Evolutionary conservation across 805 yeast genomes (phyloP), one percentile per base, ranked within the genome.

Genomic region (Cephaloascus fragrans): DNA sequence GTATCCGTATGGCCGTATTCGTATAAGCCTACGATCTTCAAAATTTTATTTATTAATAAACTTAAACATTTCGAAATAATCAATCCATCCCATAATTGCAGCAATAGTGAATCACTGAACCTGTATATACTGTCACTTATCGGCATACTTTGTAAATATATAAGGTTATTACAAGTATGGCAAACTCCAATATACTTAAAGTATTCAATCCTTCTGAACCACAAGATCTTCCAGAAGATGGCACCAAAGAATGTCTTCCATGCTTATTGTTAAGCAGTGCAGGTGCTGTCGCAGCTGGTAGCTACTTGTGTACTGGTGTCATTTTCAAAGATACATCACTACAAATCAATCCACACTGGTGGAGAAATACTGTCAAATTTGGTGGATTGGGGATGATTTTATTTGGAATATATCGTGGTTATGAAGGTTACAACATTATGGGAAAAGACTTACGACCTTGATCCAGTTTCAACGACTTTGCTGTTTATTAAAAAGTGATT

Each of bases 241-340:
- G 68, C 42, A 66, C 66, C 37, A 62, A 62, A 42, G 79, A 73
- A 45, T 84, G 95, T 50, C 46, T 80, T 2, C 77, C 83, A 2
- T 84, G 95, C 50, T 82, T 83, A 43, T 53, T 77, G 1, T 73
- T 81, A 64, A 81, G 83, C 35, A 68, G 86, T 1, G 50, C 70
- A 6, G 69, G 77, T 15, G 67, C 80, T 19, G 41, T 80, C 1
- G 75, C 66, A 3, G 80, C 80, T 3, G 94, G 93, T 18, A 52
- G 67, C 0, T 83, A 80, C 55, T 65, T 83, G 42, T 66, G 71
- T 15, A 60, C 79, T 16, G 83, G 84, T 1, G 51, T 57, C 38
- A 74, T 77, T 2, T 78, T 79, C 51, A 59, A 59, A 33, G 71
- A 67, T 43, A 68, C 64, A 33, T 69, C 67, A 28, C 62, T 64